Evolutionary conservation across 495 filamentous ascomycete genomes (phyloP), one percentile per base, ranked within the genome.

Genomic region (Aspergillus ostianus): DNA sequence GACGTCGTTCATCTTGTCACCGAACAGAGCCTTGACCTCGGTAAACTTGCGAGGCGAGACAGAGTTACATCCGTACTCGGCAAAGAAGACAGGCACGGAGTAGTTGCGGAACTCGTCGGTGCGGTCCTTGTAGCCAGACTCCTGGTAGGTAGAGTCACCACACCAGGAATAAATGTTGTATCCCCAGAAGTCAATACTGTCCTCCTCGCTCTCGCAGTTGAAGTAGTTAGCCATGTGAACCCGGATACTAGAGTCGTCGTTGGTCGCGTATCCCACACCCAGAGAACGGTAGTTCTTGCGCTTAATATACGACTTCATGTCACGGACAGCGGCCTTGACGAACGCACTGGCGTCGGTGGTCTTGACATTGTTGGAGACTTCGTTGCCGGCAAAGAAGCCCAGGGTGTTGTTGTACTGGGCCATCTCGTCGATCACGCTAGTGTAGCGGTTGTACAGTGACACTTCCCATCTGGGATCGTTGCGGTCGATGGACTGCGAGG

Each of bases 101-200:
- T 93, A 98, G 70, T 87, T 88, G 51, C 76, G 70, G 77, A 96
- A 98, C 75, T 95, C 91, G 45, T 87, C 74, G 44, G 91, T 92
- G 65, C 92, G 86, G 26, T 80, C 82, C 63, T 89, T 79, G 74
- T 91, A 98, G 17, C 90, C 89, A 0, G 93, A 97, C 18, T 74
- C 63, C 50, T 76, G 65, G 69, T 88, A 93, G 56, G 80, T 83
- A 59, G 87, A 93, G 52, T 90, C 69, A 51, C 94, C 94, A 69
- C 94, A 98, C 94, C 94, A 98, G 44, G 90, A 93, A 78, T 98
- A 98, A 79, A 97, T 93, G 77, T 98, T 98, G 84, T 97, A 97
- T 54, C 94, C 94, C 91, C 91, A 97, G 81, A 92, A 97, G 73
- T 98, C 93, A 61, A 97, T 93, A 46, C 85, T 77, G 13, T 83